Evolutionary conservation across 257 asterid genomes (phyloP).

Genomic region (Gentiana straminea): DNA sequence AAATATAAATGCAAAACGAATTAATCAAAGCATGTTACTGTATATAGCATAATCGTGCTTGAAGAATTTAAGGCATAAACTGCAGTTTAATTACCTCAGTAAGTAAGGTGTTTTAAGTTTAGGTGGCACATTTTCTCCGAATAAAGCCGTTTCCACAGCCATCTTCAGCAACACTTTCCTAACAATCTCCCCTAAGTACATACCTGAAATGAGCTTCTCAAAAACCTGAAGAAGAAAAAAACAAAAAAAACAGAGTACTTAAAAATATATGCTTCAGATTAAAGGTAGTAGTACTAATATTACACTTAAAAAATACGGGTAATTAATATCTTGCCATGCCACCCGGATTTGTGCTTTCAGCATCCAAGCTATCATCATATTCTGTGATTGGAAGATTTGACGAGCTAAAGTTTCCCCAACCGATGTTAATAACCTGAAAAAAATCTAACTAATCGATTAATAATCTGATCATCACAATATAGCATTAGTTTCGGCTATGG

Average conservation of each 20-base stretch:
- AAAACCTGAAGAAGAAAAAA: constrained; percentile 36
- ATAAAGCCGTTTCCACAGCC: constrained; percentile 54
- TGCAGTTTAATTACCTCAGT: constrained; percentile 29
- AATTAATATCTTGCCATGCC: constrained; percentile 21
- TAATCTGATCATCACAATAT: not conserved
- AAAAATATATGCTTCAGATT: not conserved
- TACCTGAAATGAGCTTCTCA: constrained; percentile 71
- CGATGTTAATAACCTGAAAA: constrained; percentile 54
- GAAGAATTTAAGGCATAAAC: not conserved
- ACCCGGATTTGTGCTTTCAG: constrained; percentile 51
- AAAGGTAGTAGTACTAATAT: not conserved
- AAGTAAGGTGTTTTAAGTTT: constrained; percentile 45
- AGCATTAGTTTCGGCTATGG: not conserved
- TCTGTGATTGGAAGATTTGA: constrained; percentile 58
- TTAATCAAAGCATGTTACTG: no score
- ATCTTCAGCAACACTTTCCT: constrained; percentile 50
- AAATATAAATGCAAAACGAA: no score
- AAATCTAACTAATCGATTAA: not conserved
- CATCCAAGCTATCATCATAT: constrained; percentile 44
- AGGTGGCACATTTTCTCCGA: constrained; percentile 53
- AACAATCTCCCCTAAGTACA: constrained; percentile 78
- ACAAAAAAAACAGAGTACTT: not conserved
- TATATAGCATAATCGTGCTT: no score
- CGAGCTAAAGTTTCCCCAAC: constrained; percentile 64
- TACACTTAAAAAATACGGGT: not conserved